Base-by-base conservation (phyloP, 2,329 filamentous ascomycete species). In the Penicillium sclerotigenum region DNA sequence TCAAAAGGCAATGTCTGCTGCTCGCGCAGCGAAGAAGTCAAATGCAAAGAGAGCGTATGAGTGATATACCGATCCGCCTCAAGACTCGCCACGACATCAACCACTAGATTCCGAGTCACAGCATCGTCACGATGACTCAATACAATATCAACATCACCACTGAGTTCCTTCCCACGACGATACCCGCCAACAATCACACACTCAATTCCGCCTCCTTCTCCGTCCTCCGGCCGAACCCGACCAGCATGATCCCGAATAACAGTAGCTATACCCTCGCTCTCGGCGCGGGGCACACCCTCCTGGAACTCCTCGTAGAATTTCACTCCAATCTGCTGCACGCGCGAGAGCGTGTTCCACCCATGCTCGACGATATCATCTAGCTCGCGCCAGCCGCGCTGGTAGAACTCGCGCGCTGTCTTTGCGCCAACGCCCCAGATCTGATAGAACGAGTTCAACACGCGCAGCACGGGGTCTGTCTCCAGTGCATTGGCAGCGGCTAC, bases 391-490 rank as follows among this genome's bases (percentile, higher is more conserved):
- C 90, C 79, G 59, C 84, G 85, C 16, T 84, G 81, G 64, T 82
- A 84, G 65, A 96, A 96, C 1, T 92, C 84, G 16, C 87, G 81
- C 0, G 93, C 92, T 0, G 88, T 94, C 13, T 84, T 85, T 2
- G 88, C 87, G 0, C 89, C 93, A 0, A 97, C 91, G n/a, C 92
- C 93, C 89, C 91, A 96, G 55, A 97, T 95, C 5, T 88, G 80
- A 74, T 89, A 89, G 72, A 97, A 97, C 0, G 81, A 71, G 42
- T 83, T 79, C 4, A 97, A 74, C 0, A 86, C 80, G 20, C 80
- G 79, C 56, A 94, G 79, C 55, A 81, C 83, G 13, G 83, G 77
- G 62, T 96, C 86, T 0, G 76, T 73, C 48, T 87, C 81, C 1
- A 89, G 82, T 4, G 85, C 82, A 8, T 82, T 76, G 0, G 87